Conservation (phyloP, 2,329 filamentous ascomycete species). For the Epichloe aotearoae region DNA sequence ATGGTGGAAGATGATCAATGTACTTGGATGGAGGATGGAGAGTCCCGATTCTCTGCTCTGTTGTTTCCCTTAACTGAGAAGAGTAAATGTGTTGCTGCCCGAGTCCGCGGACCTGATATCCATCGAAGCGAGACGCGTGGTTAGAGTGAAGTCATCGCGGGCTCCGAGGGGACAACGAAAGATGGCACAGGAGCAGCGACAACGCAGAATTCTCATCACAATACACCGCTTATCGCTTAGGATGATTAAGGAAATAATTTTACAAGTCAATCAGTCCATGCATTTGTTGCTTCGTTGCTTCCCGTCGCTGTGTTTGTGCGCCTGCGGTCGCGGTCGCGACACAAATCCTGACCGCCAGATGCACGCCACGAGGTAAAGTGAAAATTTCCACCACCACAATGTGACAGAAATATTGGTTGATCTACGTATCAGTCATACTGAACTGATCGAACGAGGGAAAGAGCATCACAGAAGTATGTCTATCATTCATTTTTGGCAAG, state of each 20-base stretch:
- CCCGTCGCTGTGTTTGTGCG: not conserved
- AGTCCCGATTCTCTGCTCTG: too few relatives aligned
- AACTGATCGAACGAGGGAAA: not conserved
- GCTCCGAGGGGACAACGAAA: not conserved
- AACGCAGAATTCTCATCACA: not conserved
- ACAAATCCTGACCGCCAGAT: not conserved
- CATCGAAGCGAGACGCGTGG: not conserved
- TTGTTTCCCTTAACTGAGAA: too few relatives aligned
- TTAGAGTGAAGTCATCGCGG: conserved; percentile 3
- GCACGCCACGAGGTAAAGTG: not conserved
- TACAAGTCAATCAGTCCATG: too few relatives aligned
- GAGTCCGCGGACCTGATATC: too few relatives aligned
- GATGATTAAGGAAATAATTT: too few relatives aligned
- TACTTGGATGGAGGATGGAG: too few relatives aligned
- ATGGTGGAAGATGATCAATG: not conserved
- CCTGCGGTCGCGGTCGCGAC: not conserved
- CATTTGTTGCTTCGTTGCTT: too few relatives aligned
- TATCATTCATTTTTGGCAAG: not conserved
- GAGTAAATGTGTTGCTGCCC: not conserved
- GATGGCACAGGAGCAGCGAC: not conserved
- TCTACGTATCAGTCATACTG: not conserved
- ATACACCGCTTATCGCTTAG: not conserved
- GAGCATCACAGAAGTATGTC: too few relatives aligned
- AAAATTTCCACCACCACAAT: not conserved
- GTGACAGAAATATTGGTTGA: not conserved